phyloP scores from a whole-genome alignment of 108 stramenopile genomes.

The Hondaea fermentalgiana region DNA sequence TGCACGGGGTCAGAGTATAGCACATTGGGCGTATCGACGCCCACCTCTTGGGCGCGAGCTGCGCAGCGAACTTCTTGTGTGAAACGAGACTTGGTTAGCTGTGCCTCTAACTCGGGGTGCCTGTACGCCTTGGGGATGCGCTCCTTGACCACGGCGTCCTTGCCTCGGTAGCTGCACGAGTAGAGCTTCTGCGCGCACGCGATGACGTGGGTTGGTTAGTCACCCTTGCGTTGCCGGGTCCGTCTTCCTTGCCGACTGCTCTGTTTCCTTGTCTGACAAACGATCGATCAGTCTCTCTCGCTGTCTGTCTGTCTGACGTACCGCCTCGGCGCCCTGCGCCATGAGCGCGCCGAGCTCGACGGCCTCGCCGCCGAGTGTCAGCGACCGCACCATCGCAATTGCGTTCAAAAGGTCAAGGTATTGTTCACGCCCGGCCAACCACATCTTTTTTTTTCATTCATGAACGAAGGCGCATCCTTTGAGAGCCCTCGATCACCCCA shows the following conservation, averaged over 20 bases:
- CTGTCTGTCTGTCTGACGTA: background rate
- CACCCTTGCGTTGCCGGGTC: too few species aligned
- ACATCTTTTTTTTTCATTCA: too few species aligned
- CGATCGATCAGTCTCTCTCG: too few species aligned
- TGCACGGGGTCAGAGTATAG: conserved; percentile 55
- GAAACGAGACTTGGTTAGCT: conserved; percentile 73
- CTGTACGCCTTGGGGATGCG: conserved; percentile 86
- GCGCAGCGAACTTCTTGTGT: conserved; percentile 64
- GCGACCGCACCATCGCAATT: too few species aligned
- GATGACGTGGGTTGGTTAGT: too few species aligned
- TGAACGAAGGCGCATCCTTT: too few species aligned
- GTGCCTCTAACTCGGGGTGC: conserved; percentile 75
- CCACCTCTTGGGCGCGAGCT: conserved; percentile 47
- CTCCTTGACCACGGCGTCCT: conserved; percentile 68
- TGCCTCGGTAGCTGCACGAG: background rate
- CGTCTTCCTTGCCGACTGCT: too few species aligned
- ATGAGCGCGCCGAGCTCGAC: background rate
- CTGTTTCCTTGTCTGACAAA: too few species aligned
- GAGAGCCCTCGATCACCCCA: too few species aligned
- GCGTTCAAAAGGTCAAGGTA: too few species aligned
- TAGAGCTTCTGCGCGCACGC: background rate
- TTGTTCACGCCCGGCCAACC: too few species aligned
- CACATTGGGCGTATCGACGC: conserved; percentile 53
- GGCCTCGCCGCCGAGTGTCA: background rate
- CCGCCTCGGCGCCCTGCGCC: background rate